Conservation (phyloP, 139 green algal genomes). For the Chlamydomonas eustigma region DNA sequence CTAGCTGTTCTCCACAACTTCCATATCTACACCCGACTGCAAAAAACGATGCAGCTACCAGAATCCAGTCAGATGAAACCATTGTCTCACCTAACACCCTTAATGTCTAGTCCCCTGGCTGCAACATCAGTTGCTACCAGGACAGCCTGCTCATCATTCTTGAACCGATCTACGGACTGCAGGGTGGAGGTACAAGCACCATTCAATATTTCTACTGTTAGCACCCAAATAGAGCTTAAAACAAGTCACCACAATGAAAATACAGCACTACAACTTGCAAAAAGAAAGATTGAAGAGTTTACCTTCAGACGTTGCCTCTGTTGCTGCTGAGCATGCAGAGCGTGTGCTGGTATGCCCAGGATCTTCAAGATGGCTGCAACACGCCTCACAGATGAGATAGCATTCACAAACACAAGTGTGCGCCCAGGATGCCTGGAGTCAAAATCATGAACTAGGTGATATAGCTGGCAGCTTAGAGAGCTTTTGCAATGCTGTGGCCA, state of each 20-base stretch:
- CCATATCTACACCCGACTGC: too few relatives aligned
- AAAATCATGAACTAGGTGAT: not conserved
- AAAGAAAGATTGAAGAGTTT: too few relatives aligned
- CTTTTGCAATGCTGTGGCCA: not conserved
- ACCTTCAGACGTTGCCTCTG: slow-evolving; percentile 89
- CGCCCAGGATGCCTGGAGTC: slow-evolving; percentile 61
- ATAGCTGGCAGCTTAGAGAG: not conserved
- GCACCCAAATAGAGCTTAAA: too few relatives aligned
- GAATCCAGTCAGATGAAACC: slow-evolving; percentile 3
- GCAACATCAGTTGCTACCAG: slow-evolving; percentile 96
- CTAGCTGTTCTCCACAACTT: too few relatives aligned
- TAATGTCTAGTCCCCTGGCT: slow-evolving; percentile 88
- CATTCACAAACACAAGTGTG: slow-evolving; percentile 94
- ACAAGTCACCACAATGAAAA: too few relatives aligned
- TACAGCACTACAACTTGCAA: too few relatives aligned
- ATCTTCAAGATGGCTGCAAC: slow-evolving; percentile 77
- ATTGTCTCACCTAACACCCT: slow-evolving; percentile 39
- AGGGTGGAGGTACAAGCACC: not conserved
- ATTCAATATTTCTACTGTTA: too few relatives aligned
- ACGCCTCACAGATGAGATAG: slow-evolving; percentile 54
- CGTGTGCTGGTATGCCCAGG: slow-evolving; percentile 65
- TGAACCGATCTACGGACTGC: slow-evolving; percentile 86
- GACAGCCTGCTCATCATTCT: slow-evolving; percentile 52
- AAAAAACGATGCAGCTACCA: too few relatives aligned
- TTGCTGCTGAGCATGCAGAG: slow-evolving; percentile 87